These are phyloP conservation scores for Pleurotus sapidus DNA, from an alignment of 768 basidiomycete species.

Conservation along the genomic window DNA sequence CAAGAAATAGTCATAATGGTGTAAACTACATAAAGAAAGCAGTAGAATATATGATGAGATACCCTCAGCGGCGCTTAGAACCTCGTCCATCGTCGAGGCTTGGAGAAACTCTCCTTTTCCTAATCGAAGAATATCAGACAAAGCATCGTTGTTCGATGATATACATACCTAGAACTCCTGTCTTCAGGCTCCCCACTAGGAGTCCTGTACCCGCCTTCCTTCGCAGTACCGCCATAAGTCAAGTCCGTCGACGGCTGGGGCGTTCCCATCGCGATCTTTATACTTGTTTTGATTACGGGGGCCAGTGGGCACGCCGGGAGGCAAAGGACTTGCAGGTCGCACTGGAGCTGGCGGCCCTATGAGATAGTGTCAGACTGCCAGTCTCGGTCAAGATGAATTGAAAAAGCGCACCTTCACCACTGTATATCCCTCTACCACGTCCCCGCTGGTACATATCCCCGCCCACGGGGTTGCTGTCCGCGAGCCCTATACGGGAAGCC, in stretches of 20 bases:
- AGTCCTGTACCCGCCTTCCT: conserved; percentile 45
- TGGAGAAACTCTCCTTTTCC: conserved; percentile 77
- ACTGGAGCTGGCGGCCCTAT: conserved; percentile 51
- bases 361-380: background rate
- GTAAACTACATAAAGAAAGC: background rate
- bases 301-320: conserved; percentile 84
- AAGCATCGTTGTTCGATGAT: too few species aligned
- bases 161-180: conserved; percentile 41
- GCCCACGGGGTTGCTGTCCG: conserved; percentile 21
- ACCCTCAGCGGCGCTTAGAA: conserved; percentile 63
- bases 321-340: conserved; percentile 80
- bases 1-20: too few species aligned
- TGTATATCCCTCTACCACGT: conserved; percentile 40
- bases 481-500: conserved; percentile 35
- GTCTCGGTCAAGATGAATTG: too few species aligned
- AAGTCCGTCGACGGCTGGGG: conserved; percentile 83
- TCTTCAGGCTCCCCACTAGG: conserved; percentile 70
- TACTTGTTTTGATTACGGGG: conserved; percentile 88
- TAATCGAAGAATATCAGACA: conserved; percentile 19
- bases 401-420: conserved; percentile 26
- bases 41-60: background rate
- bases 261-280: conserved; percentile 84
- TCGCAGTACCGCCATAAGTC: conserved; percentile 76
- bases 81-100: conserved; percentile 63
- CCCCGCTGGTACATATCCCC: conserved; percentile 26